Conservation (phyloP, 1,139 yeast genomes). For the Hemisphaericaspora subhashii region DNA sequence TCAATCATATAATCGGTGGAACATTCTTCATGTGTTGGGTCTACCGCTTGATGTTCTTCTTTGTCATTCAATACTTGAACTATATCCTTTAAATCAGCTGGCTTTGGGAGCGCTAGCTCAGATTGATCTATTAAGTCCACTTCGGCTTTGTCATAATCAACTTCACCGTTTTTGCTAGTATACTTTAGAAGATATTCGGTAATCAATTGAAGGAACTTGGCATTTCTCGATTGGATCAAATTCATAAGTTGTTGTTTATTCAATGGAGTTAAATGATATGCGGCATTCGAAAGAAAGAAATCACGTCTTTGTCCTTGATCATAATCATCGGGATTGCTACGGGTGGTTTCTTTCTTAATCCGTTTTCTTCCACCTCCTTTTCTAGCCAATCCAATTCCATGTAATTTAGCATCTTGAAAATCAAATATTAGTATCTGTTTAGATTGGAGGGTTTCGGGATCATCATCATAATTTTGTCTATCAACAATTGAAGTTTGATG, state of each 20-base stretch:
- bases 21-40: conserved; percentile 19
- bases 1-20: conserved; percentile 42
- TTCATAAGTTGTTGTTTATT: conserved; percentile 45
- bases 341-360: conserved; percentile 4
- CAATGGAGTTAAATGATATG: conserved; percentile 24
- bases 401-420: conserved; percentile 65
- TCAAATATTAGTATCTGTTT: conserved; percentile 68
- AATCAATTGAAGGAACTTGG: conserved; percentile 43
- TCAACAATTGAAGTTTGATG: conserved; percentile 35
- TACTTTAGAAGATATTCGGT: conserved; percentile 9
- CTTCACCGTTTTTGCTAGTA: conserved; percentile 19
- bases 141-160: conserved; percentile 30
- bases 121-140: conserved; percentile 20
- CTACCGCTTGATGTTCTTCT: conserved; percentile 5
- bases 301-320: conserved; percentile 13
- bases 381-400: conserved; percentile 36
- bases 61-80: conserved; percentile 40
- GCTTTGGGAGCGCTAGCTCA: conserved; percentile 45
- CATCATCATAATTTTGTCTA: conserved; percentile 29
- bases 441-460: conserved; percentile 25
- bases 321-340: too few species aligned
- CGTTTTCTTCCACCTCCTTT: conserved; percentile 23
- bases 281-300: conserved; percentile 29
- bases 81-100: conserved; percentile 31
- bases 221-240: conserved; percentile 59